phyloP scores from a whole-genome alignment of 768 basidiomycete genomes.

The Rickenella mellea region DNA sequence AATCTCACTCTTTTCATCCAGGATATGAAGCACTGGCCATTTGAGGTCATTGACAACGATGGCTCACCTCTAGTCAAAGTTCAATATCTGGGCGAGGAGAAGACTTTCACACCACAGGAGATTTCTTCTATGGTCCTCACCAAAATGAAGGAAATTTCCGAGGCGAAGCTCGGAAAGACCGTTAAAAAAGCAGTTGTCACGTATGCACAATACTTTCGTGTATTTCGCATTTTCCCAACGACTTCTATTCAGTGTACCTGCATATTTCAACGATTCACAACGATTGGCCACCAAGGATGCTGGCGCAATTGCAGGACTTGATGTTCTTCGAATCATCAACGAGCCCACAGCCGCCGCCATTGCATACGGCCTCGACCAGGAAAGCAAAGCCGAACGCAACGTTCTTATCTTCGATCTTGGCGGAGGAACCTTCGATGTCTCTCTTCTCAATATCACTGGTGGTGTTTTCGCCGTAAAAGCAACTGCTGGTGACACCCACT shows the following conservation, averaged over 20 bases:
- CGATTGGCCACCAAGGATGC: slow-evolving; percentile 99
- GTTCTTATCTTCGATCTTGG: slow-evolving; percentile 99
- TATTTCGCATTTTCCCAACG: slow-evolving; percentile 1
- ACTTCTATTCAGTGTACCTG: slow-evolving; percentile 62
- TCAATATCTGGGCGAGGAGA: slow-evolving; percentile 88
- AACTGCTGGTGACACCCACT: slow-evolving; percentile 97
- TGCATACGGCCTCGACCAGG: slow-evolving; percentile 95
- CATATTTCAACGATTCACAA: slow-evolving; percentile 99
- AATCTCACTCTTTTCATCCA: slow-evolving; percentile 20
- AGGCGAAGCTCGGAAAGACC: slow-evolving; percentile 96
- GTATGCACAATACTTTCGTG: slow-evolving; percentile 37
- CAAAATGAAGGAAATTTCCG: slow-evolving; percentile 99
- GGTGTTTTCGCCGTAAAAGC: slow-evolving; percentile 99
- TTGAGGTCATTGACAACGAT: slow-evolving; percentile 92
- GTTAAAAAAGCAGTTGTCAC: slow-evolving; percentile 99
- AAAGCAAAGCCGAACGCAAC: slow-evolving; percentile 91
- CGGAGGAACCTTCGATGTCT: slow-evolving; percentile 99
- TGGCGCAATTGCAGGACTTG: slow-evolving; percentile 93
- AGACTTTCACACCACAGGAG: slow-evolving; percentile 96
- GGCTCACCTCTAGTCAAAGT: slow-evolving; percentile 97
- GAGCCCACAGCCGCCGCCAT: slow-evolving; percentile 99
- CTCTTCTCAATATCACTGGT: slow-evolving; percentile 92
- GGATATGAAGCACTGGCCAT: slow-evolving; percentile 98
- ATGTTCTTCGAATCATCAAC: slow-evolving; percentile 99
- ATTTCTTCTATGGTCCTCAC: slow-evolving; percentile 99